Conservation (phyloP, 2,329 filamentous ascomycete genomes). For the Curvularia hawaiiensis region DNA sequence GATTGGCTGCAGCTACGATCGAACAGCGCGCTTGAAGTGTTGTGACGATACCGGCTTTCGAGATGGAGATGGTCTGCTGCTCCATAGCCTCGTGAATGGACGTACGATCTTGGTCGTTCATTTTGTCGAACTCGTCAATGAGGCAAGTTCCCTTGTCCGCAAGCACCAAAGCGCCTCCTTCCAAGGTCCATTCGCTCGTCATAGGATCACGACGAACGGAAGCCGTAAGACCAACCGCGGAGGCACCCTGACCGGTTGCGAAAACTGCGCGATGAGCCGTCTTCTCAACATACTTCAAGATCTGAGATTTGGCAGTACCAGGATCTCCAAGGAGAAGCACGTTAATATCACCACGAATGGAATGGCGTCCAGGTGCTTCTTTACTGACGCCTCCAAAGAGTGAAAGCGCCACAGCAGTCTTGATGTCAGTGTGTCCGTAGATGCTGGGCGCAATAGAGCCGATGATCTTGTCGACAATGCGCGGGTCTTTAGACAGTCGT, state of each 20-base stretch:
- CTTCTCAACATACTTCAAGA: slow-evolving; percentile 97
- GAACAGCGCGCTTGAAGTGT: slow-evolving; percentile 95
- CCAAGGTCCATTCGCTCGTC: slow-evolving; percentile 96
- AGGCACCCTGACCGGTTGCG: slow-evolving; percentile 95
- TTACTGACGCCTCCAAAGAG: slow-evolving; percentile 96
- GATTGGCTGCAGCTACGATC: slow-evolving; percentile 95
- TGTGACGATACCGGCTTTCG: slow-evolving; percentile 97
- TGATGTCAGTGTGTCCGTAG: slow-evolving; percentile 95
- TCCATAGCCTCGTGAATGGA: slow-evolving; percentile 99
- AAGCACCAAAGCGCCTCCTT: slow-evolving; percentile 92
- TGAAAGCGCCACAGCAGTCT: slow-evolving; percentile 92
- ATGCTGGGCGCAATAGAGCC: slow-evolving; percentile 95
- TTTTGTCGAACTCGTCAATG: slow-evolving; percentile 99
- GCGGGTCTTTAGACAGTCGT: slow-evolving; percentile 82
- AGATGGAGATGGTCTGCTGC: slow-evolving; percentile 99
- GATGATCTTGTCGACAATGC: slow-evolving; percentile 91
- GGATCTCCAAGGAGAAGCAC: slow-evolving; percentile 95
- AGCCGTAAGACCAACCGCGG: slow-evolving; percentile 95
- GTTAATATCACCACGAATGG: slow-evolving; percentile 97
- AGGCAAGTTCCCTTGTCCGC: slow-evolving; percentile 94
- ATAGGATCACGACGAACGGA: slow-evolving; percentile 94
- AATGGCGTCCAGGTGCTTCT: slow-evolving; percentile 83
- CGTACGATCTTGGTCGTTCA: slow-evolving; percentile 98
- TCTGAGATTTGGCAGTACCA: slow-evolving; percentile 96
- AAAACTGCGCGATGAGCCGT: slow-evolving; percentile 97